These are phyloP conservation scores for Hypoxylon cercidicola DNA, from an alignment of 495 filamentous ascomycete genomes.

Conservation along the genomic window DNA sequence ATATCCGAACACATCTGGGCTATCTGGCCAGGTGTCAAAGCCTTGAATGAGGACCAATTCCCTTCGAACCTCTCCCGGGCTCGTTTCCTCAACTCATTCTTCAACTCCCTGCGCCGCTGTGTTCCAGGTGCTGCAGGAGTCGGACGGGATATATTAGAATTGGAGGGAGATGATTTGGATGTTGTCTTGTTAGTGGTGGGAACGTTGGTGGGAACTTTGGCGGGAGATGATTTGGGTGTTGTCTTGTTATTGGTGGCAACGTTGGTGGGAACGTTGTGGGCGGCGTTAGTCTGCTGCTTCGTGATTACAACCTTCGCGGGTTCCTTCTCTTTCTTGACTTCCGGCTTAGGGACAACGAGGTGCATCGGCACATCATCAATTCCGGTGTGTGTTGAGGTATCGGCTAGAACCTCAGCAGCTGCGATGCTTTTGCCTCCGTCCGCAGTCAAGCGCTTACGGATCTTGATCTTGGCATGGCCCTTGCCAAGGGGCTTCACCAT, in stretches of 20 bases:
- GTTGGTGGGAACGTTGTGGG: too few species aligned
- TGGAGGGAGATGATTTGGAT: too few species aligned
- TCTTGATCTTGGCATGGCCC: conserved; percentile 61
- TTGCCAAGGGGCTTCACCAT: conserved; percentile 53
- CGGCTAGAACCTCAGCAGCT: conserved; percentile 35
- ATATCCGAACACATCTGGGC: background rate
- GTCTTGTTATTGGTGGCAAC: too few species aligned
- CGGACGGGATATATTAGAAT: too few species aligned
- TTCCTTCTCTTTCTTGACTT: background rate
- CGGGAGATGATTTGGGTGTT: background rate
- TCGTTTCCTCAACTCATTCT: too few species aligned
- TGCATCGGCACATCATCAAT: background rate
- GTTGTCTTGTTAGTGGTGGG: too few species aligned
- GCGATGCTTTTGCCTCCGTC: conserved; percentile 69
- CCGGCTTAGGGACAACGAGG: background rate
- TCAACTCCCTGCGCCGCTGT: too few species aligned
- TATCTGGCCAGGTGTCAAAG: background rate
- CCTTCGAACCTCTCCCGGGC: background rate
- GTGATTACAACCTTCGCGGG: too few species aligned
- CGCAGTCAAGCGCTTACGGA: conserved; percentile 62
- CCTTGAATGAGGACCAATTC: background rate
- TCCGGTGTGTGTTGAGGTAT: background rate
- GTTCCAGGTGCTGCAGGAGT: too few species aligned
- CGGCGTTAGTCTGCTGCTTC: too few species aligned
- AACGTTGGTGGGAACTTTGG: background rate